These are phyloP conservation scores for Dioscorea alata DNA, from an alignment of 106 monocot genomes.

Conservation along the genomic window DNA sequence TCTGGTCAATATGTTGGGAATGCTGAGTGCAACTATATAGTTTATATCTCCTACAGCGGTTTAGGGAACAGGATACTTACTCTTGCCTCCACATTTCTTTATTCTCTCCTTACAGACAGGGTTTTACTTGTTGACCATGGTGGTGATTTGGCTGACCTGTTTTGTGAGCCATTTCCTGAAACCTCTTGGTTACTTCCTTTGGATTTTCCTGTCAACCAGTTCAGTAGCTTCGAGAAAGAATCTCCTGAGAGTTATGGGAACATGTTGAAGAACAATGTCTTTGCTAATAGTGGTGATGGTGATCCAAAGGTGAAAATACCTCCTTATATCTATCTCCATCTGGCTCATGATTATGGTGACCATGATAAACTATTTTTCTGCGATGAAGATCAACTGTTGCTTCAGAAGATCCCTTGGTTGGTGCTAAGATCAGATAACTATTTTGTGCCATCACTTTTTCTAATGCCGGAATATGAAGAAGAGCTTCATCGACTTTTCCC, in stretches of 20 bases:
- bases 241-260: constrained; percentile 23
- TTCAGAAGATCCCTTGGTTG: constrained; percentile 63
- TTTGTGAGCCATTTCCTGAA: constrained; percentile 41
- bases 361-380: constrained; percentile 72
- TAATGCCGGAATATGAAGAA: constrained; percentile 46
- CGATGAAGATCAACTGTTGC: constrained; percentile 49
- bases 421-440: constrained; percentile 70
- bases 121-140: constrained; percentile 28
- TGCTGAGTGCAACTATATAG: constrained; percentile 23
- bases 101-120: constrained; percentile 32
- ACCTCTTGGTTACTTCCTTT: constrained; percentile 26
- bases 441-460: constrained; percentile 67
- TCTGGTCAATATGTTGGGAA: constrained; percentile 2
- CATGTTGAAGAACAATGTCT: constrained; percentile 19
- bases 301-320: neutral
- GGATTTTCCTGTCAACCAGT: constrained; percentile 27
- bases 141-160: constrained; percentile 19
- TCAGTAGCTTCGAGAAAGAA: constrained; percentile 6
- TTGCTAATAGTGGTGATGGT: neutral
- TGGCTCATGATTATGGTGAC: constrained; percentile 24
- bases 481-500: constrained; percentile 64
- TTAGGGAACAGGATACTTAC: constrained; percentile 32
- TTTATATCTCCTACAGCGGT: constrained; percentile 30
- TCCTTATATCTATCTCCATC: constrained; percentile 21
- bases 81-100: constrained; percentile 30